Evolutionary conservation across 148 eudicot species (phyloP), one percentile per base, ranked within the genome.

Genomic region (Beta vulgaris): DNA sequence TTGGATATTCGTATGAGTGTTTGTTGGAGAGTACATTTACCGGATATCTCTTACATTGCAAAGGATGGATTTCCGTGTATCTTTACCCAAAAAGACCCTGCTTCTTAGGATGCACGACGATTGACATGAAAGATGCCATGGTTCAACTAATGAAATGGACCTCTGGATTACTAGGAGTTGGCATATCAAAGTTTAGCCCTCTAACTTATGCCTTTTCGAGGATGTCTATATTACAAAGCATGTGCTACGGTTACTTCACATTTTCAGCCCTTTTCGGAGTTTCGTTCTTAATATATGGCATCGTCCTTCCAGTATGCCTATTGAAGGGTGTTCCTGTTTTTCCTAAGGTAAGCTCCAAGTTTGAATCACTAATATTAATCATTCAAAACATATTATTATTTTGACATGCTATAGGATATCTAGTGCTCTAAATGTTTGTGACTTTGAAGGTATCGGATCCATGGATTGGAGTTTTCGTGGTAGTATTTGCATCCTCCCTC

Each of bases 91-190:
- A 73, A 46, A 79, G 72, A 48, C 77, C 82, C 9, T 79, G 82
- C 72, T 79, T 79, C 77, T 68, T 79, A 62, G 82, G 82, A 63
- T 67, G 73, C 57, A 75, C 82, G 6, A 67, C 77, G 46, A 71
- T 79, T 53, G 82, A 79, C 73, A 79, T 79, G 82, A 79, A 79
- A 72, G 82, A 79, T 21, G 73, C 82, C 1, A 79, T 73, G 69
- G 73, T 79, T 48, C 82, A 79, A 48, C 46, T 79, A 6, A 68
- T 73, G 69, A 79, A 79, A 68, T 79, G 82, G 82, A 66, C 82
- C 23, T 73, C 82, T 10, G 77, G 73, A 14, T 79, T 73, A 73
- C 34, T 79, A 23, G 82, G 82, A 26, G 73, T 79, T 73, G 82
- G 77, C 51, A 57, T 79, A 15, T 79, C 82, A 1, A 73, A 79